Percentiles rank a stretch among this genome's conserved stretches.
phyloP scores from a whole-genome alignment of 305 asterid genomes.

The Fraxinus sp. region DNA sequence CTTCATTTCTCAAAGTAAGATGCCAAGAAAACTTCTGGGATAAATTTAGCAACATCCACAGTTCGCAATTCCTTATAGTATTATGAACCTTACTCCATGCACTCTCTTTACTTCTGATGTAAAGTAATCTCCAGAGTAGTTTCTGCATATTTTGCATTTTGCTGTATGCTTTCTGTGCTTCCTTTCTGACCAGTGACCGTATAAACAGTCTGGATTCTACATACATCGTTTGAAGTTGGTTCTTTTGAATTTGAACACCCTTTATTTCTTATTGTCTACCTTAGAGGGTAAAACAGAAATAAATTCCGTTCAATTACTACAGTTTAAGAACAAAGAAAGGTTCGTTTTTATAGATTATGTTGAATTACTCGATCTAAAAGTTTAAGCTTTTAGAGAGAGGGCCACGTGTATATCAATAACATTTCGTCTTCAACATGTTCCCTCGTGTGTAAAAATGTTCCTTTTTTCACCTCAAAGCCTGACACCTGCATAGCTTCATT shows the following conservation, averaged over 20 bases:
- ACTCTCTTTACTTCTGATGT: background rate
- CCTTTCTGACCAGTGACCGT: background rate
- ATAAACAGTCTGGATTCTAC: background rate
- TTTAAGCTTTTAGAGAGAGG: background rate
- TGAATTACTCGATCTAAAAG: background rate
- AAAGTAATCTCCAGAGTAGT: background rate
- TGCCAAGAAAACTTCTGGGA: background rate
- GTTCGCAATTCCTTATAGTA: background rate
- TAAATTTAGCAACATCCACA: background rate
- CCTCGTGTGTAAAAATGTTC: background rate
- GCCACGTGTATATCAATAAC: background rate
- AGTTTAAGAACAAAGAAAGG: background rate
- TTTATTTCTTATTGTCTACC: background rate
- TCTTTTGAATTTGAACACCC: background rate
- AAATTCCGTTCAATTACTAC: background rate
- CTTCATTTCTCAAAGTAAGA: background rate
- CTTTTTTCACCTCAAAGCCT: background rate
- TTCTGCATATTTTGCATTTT: background rate
- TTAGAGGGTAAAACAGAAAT: background rate
- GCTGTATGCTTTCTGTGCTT: background rate
- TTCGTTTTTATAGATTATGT: background rate
- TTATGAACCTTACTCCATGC: background rate
- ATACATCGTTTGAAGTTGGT: background rate
- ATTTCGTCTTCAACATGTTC: background rate
- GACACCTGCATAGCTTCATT: background rate